Percentiles rank a stretch among this genome's conserved stretches.
These are phyloP conservation scores for Vickermania spadyakhi DNA, from an alignment of 208 protist species.

Conservation along the genomic window DNA sequence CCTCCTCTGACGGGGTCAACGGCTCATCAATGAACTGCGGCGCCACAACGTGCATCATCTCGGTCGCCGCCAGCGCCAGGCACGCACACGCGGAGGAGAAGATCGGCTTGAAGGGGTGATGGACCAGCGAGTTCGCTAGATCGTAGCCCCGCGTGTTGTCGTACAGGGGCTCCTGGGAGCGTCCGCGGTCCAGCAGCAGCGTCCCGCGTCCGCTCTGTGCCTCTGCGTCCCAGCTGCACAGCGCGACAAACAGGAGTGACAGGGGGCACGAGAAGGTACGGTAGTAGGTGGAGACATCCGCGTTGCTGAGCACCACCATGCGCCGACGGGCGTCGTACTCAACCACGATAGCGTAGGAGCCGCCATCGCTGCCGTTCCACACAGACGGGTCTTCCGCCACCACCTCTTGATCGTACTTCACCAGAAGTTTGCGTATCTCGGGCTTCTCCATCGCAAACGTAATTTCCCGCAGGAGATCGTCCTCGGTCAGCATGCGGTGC, in stretches of 20 bases:
- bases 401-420: slow-evolving; percentile 61
- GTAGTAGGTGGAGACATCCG: slow-evolving; percentile 63
- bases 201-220: slow-evolving; percentile 56
- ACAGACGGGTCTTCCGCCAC: slow-evolving; percentile 34
- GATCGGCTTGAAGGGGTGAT: slow-evolving; percentile 86
- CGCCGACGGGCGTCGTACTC: slow-evolving; percentile 44
- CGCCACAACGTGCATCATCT: slow-evolving; percentile 43
- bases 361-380: slow-evolving; percentile 78
- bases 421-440: slow-evolving; percentile 44
- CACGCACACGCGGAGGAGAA: slow-evolving; percentile 67
- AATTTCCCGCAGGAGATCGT: slow-evolving; percentile 44
- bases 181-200: slow-evolving; percentile 36
- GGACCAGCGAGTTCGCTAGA: slow-evolving; percentile 67
- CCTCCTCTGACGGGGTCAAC: slow-evolving; percentile 27
- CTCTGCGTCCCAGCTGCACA: slow-evolving; percentile 47
- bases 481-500: slow-evolving; percentile 30
- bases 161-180: slow-evolving; percentile 39
- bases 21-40: slow-evolving; percentile 26
- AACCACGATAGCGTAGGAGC: slow-evolving; percentile 72
- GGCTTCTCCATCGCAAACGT: slow-evolving; percentile 26
- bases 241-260: slow-evolving; percentile 36
- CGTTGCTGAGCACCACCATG: slow-evolving; percentile 59
- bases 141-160: slow-evolving; percentile 76
- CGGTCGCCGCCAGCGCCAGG: slow-evolving; percentile 77
- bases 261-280: slow-evolving; percentile 61